Percentiles rank a stretch among this genome's conserved stretches.
These are phyloP conservation scores for Ampelocalamus luodianensis DNA, from an alignment of 176 grass and related monocot species.

Conservation along the genomic window DNA sequence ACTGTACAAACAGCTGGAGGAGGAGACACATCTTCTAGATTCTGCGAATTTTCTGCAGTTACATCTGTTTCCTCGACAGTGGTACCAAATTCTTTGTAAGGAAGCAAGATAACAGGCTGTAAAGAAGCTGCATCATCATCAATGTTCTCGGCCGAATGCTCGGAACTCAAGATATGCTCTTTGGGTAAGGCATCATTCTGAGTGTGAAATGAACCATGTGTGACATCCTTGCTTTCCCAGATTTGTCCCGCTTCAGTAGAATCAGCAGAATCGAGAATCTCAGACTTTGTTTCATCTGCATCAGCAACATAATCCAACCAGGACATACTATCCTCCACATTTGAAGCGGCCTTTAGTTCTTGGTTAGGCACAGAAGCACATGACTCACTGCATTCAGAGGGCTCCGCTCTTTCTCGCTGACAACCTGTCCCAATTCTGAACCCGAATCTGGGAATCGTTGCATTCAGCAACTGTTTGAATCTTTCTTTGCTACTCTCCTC, in stretches of 20 bases:
- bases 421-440: slow-evolving; percentile 56
- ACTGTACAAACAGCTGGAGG: slow-evolving; percentile 42
- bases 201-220: slow-evolving; percentile 33
- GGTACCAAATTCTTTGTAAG: slow-evolving; percentile 56
- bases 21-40: slow-evolving; percentile 41
- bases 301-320: slow-evolving; percentile 77
- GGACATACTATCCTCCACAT: slow-evolving; percentile 42
- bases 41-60: slow-evolving; percentile 46
- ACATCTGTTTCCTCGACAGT: slow-evolving; percentile 36
- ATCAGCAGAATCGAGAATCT: slow-evolving; percentile 54
- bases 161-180: slow-evolving; percentile 46
- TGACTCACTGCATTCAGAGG: slow-evolving; percentile 57
- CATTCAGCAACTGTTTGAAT: slow-evolving; percentile 46
- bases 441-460: slow-evolving; percentile 47
- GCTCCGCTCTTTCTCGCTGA: slow-evolving; percentile 48
- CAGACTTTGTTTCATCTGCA: slow-evolving; percentile 51
- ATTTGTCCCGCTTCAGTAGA: slow-evolving; percentile 50
- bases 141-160: slow-evolving; percentile 50
- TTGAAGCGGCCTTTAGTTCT: slow-evolving; percentile 39
- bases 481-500: slow-evolving; percentile 48
- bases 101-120: slow-evolving; percentile 65
- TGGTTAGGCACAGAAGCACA: slow-evolving; percentile 60
- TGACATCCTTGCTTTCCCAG: slow-evolving; percentile 40
- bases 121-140: slow-evolving; percentile 46
- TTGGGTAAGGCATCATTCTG: slow-evolving; percentile 43